Conservation (phyloP, 129 eudicot genomes). For the Scalesia atractyloides region DNA sequence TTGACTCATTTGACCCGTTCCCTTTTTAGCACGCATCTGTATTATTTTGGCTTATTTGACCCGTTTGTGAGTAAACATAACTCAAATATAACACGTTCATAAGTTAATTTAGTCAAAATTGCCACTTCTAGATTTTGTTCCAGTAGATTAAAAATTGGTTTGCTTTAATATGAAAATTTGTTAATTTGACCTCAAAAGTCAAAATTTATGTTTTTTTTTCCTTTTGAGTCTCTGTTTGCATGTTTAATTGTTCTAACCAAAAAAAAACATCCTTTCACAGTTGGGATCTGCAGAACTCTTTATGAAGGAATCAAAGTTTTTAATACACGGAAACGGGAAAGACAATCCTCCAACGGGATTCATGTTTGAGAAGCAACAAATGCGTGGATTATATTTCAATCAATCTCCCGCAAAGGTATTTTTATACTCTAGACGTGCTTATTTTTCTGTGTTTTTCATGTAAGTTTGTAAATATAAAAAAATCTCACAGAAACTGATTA, state of each 20-base stretch:
- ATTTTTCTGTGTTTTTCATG: background rate
- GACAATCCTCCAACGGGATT: slow-evolving; percentile 96
- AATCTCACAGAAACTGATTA: background rate
- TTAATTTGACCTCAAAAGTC: slow-evolving; percentile 18
- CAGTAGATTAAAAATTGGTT: background rate
- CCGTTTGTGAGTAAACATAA: background rate
- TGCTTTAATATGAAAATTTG: background rate
- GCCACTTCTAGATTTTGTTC: background rate
- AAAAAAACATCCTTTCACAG: slow-evolving; percentile 41
- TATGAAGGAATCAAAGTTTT: slow-evolving; percentile 74
- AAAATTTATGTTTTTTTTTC: background rate
- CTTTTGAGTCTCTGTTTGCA: background rate
- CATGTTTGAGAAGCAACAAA: slow-evolving; percentile 90
- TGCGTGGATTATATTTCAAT: slow-evolving; percentile 87
- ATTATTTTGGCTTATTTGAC: background rate
- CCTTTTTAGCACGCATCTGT: background rate
- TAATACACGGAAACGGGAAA: slow-evolving; percentile 81
- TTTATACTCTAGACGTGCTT: background rate
- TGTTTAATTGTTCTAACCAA: slow-evolving; percentile 23
- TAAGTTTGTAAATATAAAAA: background rate
- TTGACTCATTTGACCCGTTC: background rate
- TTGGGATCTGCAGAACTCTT: slow-evolving; percentile 89
- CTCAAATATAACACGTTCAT: background rate
- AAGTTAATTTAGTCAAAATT: background rate
- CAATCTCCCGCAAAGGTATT: slow-evolving; percentile 90